A percentile compares a stretch with the other conserved stretches of the same genome.
Conservation (phyloP, 2,329 filamentous ascomycete genomes). For the Alternaria longipes region DNA sequence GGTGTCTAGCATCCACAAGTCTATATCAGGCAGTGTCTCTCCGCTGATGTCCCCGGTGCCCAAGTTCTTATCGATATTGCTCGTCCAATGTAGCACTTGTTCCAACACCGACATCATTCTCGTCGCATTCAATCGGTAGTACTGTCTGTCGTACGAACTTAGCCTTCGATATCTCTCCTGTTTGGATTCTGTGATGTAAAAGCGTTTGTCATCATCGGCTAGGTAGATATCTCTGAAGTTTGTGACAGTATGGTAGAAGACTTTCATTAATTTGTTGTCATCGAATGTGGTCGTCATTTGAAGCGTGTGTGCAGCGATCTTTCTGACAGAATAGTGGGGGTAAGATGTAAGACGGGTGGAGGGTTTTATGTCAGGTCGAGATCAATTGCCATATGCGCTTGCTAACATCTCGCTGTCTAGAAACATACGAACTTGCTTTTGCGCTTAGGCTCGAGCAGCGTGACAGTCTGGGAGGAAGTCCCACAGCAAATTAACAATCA, state of each 20-base stretch:
- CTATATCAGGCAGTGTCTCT: not conserved
- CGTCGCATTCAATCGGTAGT: not conserved
- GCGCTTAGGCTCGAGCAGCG: not conserved
- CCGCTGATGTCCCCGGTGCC: not conserved
- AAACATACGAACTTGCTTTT: not conserved
- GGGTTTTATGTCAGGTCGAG: not conserved
- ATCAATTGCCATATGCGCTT: not conserved
- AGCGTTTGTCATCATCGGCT: not conserved
- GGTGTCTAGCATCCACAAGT: not conserved
- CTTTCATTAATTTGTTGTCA: not conserved
- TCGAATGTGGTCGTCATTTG: not conserved
- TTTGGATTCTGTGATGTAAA: not conserved
- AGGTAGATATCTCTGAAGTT: not conserved
- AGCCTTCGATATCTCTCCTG: not conserved
- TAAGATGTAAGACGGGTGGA: not conserved
- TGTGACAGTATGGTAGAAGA: not conserved
- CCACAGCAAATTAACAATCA: no score
- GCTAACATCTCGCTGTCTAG: not conserved
- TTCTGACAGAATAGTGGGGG: not conserved
- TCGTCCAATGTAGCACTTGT: not conserved
- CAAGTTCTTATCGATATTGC: not conserved
- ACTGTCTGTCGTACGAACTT: not conserved
- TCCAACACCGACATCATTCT: not conserved
- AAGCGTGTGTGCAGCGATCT: not conserved
- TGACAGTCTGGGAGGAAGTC: not conserved